Evolutionary conservation across 2,329 filamentous ascomycete species (phyloP), one percentile per base, ranked within the genome.

Genomic region (Penicillium fuscoglaucum): DNA sequence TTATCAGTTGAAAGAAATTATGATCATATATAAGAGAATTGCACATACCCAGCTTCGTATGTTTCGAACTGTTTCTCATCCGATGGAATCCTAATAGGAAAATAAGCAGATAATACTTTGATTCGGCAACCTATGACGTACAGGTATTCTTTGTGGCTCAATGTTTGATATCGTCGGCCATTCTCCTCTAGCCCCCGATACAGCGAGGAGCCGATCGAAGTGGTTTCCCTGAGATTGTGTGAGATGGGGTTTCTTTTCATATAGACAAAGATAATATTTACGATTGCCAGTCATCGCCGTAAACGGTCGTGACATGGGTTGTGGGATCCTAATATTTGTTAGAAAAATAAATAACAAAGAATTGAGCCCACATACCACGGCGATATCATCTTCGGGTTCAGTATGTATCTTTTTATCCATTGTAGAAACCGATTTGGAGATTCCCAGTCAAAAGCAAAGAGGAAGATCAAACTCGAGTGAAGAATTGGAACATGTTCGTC

Each of bases 121-220:
- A 40, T 29, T 26, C 3, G 4, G 15, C 31, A 26, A 15, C 1
- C 17, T 13, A 21, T 10, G 7, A 26, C 49, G 29, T 61, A 65
- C 63, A 60, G 37, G 31, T 65, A 66, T 53, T 61, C 61, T n/a
- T 65, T 57, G 7, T 55, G 40, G 15, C 61, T 57, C n/a, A 66
- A 56, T n/a, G 61, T 60, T 59, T 66, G 64, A 49, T 66, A 66
- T 56, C 64, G 59, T 43, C 64, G 58, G 33, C 64, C 64, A 62
- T 66, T 62, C 48, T 63, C 58, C 15, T 62, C 60, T 19, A 66
- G 31, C 2, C 64, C 64, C 19, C 60, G 58, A 52, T 66, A 66
- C 21, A 66, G 61, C 6, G 59, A 59, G n/a, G 64, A 66, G n/a
- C 57, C 59, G 28, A 66, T 63, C 19, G 64, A 66, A 4, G 62